phyloP scores from a whole-genome alignment of 805 yeast species.

The Ogataea salicorniae region DNA sequence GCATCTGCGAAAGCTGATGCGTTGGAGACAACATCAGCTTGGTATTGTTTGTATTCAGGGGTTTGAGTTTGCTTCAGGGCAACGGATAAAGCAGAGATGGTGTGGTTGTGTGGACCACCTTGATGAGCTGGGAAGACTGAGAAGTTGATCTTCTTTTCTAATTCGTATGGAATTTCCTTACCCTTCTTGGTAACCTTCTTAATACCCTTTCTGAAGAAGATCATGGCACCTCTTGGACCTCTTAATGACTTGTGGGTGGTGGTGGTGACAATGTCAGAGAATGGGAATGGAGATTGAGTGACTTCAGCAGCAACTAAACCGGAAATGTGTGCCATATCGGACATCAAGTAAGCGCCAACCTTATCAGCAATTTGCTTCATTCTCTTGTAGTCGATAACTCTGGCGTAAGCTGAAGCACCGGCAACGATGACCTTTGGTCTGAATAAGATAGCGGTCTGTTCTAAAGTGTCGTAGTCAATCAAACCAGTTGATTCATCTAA shows the following conservation, averaged over 20 bases:
- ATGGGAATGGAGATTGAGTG: constrained; percentile 93
- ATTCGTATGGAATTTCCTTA: constrained; percentile 82
- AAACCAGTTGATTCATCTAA: constrained; percentile 87
- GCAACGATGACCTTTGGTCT: constrained; percentile 97
- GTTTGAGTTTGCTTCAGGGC: constrained; percentile 91
- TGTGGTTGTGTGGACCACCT: constrained; percentile 99
- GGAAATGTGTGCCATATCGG: constrained; percentile 98
- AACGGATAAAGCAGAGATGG: constrained; percentile 94
- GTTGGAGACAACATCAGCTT: constrained; percentile 78
- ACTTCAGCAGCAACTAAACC: constrained; percentile 96
- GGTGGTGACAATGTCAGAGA: constrained; percentile 96
- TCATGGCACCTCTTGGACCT: constrained; percentile 99
- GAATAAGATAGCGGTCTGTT: constrained; percentile 82
- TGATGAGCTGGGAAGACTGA: constrained; percentile 99
- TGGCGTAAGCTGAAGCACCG: constrained; percentile 97
- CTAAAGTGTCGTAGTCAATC: constrained; percentile 94
- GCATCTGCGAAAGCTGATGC: constrained; percentile 78
- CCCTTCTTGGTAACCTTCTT: constrained; percentile 88
- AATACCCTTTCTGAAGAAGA: constrained; percentile 95
- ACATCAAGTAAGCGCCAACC: constrained; percentile 93
- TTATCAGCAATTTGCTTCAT: constrained; percentile 95
- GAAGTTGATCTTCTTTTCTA: constrained; percentile 93
- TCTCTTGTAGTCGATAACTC: constrained; percentile 93
- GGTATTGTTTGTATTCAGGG: constrained; percentile 89
- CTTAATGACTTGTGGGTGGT: constrained; percentile 98